Conservation (phyloP, 345 rosid species). For the Brassica cretica region DNA sequence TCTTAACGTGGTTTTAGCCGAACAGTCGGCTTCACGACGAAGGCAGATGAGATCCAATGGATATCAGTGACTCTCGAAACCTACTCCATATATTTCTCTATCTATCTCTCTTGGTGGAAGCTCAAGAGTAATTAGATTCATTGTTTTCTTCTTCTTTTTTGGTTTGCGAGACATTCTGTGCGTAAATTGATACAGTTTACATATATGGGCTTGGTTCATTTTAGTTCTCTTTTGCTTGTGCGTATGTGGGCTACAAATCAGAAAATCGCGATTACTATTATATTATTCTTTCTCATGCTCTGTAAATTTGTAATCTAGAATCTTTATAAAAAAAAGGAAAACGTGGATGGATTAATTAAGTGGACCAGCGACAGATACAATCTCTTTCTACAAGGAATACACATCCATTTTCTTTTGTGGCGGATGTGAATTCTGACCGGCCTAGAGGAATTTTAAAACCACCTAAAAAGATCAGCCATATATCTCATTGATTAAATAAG, state of each 20-base stretch:
- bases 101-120: background rate
- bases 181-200: background rate
- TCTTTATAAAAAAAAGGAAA: background rate
- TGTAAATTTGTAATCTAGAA: background rate
- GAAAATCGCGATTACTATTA: background rate
- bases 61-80: background rate
- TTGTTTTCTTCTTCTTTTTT: background rate
- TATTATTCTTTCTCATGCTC: background rate
- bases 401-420: slow-evolving; percentile 22
- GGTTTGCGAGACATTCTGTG: background rate
- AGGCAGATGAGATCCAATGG: too few relatives aligned
- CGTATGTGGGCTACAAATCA: background rate
- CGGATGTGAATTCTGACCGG: slow-evolving; percentile 24
- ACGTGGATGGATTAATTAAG: background rate
- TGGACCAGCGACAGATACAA: slow-evolving; percentile 8
- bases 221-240: slow-evolving; percentile 1
- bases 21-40: too few relatives aligned
- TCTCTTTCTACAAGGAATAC: background rate
- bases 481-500: slow-evolving; percentile 10
- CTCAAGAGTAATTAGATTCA: background rate
- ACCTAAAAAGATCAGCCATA: slow-evolving; percentile 21
- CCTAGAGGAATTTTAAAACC: slow-evolving; percentile 1
- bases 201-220: background rate
- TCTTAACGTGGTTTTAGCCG: too few relatives aligned
- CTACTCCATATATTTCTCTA: background rate